Evolutionary conservation across 2,329 filamentous ascomycete species (phyloP).

Genomic region (Lachnellula subtilissima): DNA sequence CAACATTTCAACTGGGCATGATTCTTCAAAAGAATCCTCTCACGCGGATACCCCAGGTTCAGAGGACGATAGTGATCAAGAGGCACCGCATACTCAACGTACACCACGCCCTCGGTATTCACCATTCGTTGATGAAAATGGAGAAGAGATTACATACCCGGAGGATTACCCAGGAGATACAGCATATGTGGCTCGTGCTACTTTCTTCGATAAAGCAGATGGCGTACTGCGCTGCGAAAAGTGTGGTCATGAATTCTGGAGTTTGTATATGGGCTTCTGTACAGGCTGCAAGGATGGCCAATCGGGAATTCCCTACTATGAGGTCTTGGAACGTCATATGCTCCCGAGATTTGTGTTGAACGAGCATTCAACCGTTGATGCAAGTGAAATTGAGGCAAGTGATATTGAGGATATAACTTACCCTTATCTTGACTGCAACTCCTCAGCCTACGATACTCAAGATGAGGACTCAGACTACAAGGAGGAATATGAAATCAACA

Average conservation of each 20-base stretch:
- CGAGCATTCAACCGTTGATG: neutral
- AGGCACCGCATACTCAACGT: neutral
- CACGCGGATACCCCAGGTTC: neutral
- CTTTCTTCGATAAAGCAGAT: conserved; percentile 16
- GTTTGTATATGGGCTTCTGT: conserved; percentile 13
- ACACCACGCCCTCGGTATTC: neutral
- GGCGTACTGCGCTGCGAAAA: conserved; percentile 17
- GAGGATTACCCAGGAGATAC: neutral
- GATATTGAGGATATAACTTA: conserved; percentile 8
- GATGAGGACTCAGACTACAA: conserved; percentile 13
- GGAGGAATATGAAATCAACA: conserved; percentile 24
- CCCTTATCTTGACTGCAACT: conserved; percentile 21
- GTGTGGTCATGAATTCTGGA: conserved; percentile 26
- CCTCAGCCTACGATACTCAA: conserved; percentile 28
- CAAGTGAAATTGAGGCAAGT: neutral
- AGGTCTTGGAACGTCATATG: conserved; percentile 4
- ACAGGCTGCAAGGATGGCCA: conserved; percentile 10
- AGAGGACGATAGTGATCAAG: neutral
- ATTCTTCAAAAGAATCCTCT: neutral
- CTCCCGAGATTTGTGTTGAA: conserved; percentile 5
- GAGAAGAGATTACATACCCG: neutral
- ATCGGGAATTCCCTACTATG: conserved; percentile 13
- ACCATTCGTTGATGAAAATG: neutral
- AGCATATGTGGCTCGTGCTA: neutral
- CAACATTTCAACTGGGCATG: neutral